Evolutionary conservation across 176 grass and related monocot species (phyloP).

Genomic region (Oryza australiensis): DNA sequence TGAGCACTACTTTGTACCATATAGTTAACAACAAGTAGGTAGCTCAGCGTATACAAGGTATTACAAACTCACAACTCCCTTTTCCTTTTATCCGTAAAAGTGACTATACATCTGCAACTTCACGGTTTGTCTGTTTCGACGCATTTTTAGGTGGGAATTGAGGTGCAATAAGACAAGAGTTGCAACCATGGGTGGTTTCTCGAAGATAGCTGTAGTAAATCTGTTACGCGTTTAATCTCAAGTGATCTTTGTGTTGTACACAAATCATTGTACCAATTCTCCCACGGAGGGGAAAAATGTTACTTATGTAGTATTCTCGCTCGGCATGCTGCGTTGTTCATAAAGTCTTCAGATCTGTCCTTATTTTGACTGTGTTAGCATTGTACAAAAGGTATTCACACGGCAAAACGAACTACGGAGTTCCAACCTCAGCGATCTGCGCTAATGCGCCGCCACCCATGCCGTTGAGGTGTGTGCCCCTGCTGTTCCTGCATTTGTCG

Average conservation of each 20-base stretch:
- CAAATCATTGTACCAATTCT: constrained; percentile 33
- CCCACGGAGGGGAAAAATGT: constrained; percentile 16
- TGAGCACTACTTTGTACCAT: constrained; percentile 53
- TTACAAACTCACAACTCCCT: not conserved
- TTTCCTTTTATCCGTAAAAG: not conserved
- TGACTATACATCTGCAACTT: not conserved
- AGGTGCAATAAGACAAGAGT: constrained; percentile 42
- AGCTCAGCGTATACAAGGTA: constrained; percentile 59
- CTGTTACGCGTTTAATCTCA: constrained; percentile 20
- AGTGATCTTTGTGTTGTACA: constrained; percentile 44
- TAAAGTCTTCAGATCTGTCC: not conserved
- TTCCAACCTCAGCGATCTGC: no score
- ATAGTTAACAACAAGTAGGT: constrained; percentile 50
- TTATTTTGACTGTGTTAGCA: not conserved
- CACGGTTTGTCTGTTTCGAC: not conserved
- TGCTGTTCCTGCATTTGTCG: no score
- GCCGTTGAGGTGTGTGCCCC: no score
- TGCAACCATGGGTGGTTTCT: constrained; percentile 21
- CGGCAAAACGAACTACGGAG: not conserved
- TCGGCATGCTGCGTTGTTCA: not conserved
- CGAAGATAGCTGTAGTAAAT: constrained; percentile 35
- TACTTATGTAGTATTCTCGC: not conserved
- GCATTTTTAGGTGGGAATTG: constrained; percentile 34
- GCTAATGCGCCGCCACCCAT: no score
- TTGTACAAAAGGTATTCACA: constrained; percentile 23